Conservation (phyloP, 1,139 yeast genomes). For the Debaryomycetaceae sp. region DNA sequence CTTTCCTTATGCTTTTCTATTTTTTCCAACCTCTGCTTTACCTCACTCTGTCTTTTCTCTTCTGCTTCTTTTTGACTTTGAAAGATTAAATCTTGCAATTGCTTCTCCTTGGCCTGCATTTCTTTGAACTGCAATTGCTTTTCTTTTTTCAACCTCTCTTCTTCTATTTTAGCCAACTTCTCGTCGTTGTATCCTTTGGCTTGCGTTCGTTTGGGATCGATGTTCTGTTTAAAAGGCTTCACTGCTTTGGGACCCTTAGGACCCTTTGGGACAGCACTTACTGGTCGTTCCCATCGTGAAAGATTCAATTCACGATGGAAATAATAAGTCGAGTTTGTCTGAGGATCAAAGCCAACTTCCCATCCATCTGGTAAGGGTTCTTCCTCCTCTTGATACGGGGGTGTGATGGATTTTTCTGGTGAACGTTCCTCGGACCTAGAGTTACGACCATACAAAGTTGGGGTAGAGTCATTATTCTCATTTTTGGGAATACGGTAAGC, state of each 20-base stretch:
- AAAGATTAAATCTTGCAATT: slow-evolving; percentile 34
- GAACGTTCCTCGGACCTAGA: slow-evolving; percentile 19
- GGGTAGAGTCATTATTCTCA: slow-evolving; percentile 7
- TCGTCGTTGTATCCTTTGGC: slow-evolving; percentile 10
- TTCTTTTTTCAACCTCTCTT: slow-evolving; percentile 29
- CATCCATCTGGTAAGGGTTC: slow-evolving; percentile 48
- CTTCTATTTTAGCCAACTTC: slow-evolving; percentile 31
- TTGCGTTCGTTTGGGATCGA: slow-evolving; percentile 9
- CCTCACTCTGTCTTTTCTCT: slow-evolving; percentile 14
- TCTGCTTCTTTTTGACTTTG: slow-evolving; percentile 30
- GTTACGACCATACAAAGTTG: slow-evolving; percentile 16
- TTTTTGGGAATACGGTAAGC: slow-evolving; percentile 78
- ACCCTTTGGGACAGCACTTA: slow-evolving; percentile 10
- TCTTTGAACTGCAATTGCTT: slow-evolving; percentile 32
- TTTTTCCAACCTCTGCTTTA: slow-evolving; percentile 9
- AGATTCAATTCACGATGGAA: slow-evolving; percentile 45
- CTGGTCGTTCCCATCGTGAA: slow-evolving; percentile 64
- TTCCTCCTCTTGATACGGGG: slow-evolving; percentile 5
- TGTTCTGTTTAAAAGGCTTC: slow-evolving; percentile 9
- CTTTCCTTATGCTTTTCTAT: slow-evolving; percentile 10
- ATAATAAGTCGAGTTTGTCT: slow-evolving; percentile 45
- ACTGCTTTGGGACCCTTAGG: slow-evolving; percentile 9
- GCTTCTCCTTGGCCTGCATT: slow-evolving; percentile 29
- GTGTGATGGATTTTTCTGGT: slow-evolving; percentile 11
- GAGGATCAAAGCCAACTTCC: slow-evolving; percentile 48